Evolutionary conservation across 805 yeast genomes (phyloP).

Genomic region (Nakazawaea wyomingensis): DNA sequence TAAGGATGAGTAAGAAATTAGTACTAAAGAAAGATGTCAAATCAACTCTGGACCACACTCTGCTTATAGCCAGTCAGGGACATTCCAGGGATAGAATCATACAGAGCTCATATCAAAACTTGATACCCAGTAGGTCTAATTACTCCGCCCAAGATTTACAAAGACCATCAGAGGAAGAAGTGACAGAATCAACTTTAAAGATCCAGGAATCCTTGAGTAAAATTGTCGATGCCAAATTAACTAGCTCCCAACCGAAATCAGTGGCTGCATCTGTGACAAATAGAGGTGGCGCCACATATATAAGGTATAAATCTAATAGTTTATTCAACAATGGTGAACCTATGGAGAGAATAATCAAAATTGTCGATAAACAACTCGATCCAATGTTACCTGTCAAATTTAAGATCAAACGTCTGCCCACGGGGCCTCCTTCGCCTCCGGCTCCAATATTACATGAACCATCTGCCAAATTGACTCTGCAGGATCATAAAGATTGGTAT

Average conservation of each 20-base stretch:
- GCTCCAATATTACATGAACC: conserved; percentile 61
- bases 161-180: conserved; percentile 32
- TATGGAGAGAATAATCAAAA: conserved; percentile 48
- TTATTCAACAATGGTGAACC: conserved; percentile 24
- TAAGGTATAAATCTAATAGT: conserved; percentile 38
- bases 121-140: conserved; percentile 50
- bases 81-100: conserved; percentile 24
- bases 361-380: conserved; percentile 66
- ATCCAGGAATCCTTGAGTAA: conserved; percentile 54
- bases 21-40: background rate
- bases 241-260: conserved; percentile 25
- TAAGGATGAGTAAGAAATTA: background rate
- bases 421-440: conserved; percentile 55
- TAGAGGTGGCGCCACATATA: conserved; percentile 34
- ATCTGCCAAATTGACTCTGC: conserved; percentile 51
- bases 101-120: conserved; percentile 48
- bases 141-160: background rate
- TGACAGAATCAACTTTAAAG: conserved; percentile 41
- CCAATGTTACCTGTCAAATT: conserved; percentile 84
- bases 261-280: conserved; percentile 17
- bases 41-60: background rate
- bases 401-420: conserved; percentile 67
- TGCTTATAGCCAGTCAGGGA: conserved; percentile 25
- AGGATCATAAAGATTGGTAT: conserved; percentile 75
- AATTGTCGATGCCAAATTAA: conserved; percentile 40